Percentiles rank a stretch among this genome's conserved stretches.
These are phyloP conservation scores for Perilla frutescens DNA, from an alignment of 257 asterid genomes.

Conservation along the genomic window DNA sequence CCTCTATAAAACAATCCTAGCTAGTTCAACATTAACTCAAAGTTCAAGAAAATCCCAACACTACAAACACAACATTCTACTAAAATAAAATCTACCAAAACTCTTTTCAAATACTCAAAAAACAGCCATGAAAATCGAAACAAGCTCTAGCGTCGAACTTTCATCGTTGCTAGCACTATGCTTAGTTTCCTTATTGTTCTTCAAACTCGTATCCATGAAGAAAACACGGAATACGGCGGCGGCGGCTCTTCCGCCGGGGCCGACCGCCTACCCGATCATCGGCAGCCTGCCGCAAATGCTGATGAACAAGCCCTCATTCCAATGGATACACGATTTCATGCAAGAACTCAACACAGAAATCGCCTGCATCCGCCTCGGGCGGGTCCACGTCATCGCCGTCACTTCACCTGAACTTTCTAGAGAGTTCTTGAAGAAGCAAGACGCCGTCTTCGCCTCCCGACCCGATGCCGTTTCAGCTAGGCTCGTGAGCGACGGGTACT, in stretches of 20 bases:
- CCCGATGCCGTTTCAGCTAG: conserved; percentile 24
- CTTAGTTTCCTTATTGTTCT: not conserved
- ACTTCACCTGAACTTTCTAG: conserved; percentile 43
- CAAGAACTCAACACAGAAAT: conserved; percentile 36
- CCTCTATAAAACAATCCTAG: too few relatives aligned
- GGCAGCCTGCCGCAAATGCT: conserved; percentile 34
- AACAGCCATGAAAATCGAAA: not conserved
- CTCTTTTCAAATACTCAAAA: too few relatives aligned
- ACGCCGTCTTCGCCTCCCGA: conserved; percentile 34
- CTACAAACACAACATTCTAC: too few relatives aligned
- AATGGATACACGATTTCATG: conserved; percentile 38
- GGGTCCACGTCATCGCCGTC: conserved; percentile 33
- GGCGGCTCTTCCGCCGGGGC: conserved; percentile 22
- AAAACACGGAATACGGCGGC: not conserved
- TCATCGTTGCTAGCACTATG: not conserved
- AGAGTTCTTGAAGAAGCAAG: conserved; percentile 42
- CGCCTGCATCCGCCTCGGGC: conserved; percentile 38
- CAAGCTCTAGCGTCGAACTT: not conserved
- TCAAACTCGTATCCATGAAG: not conserved
- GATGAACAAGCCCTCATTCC: conserved; percentile 24
- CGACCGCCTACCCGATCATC: conserved; percentile 20
- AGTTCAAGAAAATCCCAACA: too few relatives aligned
- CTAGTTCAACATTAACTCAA: too few relatives aligned
- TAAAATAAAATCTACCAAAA: too few relatives aligned
- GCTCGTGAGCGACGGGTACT: conserved; percentile 25